Conservation (phyloP, 768 basidiomycete species). For the Rhizopogon sp. region DNA sequence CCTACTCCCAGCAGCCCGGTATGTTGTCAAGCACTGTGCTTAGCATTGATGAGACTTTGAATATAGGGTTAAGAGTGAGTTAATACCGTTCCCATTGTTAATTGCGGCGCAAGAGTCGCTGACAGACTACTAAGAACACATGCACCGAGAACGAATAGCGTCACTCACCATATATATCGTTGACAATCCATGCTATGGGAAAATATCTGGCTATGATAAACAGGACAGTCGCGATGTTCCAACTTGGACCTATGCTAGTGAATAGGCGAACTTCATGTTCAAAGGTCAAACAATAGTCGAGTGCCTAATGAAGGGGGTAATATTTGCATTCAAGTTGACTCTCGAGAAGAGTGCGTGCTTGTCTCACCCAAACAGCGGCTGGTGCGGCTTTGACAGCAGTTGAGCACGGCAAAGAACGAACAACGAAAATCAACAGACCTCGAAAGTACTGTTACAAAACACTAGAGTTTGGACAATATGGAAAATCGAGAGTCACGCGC, state of each 20-base stretch:
- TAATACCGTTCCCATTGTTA: background rate
- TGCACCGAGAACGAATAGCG: too few relatives aligned
- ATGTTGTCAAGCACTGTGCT: constrained; percentile 1
- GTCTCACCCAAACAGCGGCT: constrained; percentile 1
- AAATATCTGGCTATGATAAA: constrained; percentile 6
- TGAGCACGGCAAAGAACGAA: background rate
- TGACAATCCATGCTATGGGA: background rate
- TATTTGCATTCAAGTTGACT: background rate
- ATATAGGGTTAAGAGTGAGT: background rate
- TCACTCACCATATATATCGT: constrained; percentile 3
- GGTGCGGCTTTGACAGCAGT: background rate
- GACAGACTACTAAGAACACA: background rate
- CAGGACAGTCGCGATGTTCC: constrained; percentile 3
- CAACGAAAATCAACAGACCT: background rate
- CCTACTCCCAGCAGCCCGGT: constrained; percentile 4
- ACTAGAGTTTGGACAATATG: background rate
- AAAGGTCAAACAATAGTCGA: constrained; percentile 5
- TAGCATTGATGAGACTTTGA: too few relatives aligned
- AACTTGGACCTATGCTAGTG: background rate
- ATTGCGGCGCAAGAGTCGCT: background rate
- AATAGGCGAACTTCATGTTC: constrained; percentile 4
- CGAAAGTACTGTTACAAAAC: background rate
- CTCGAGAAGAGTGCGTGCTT: background rate
- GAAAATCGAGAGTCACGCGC: too few relatives aligned
- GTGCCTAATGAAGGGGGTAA: background rate